Evolutionary conservation across 2,329 filamentous ascomycete genomes (phyloP).

Genomic region (Aspergillus ochraceoroseus): DNA sequence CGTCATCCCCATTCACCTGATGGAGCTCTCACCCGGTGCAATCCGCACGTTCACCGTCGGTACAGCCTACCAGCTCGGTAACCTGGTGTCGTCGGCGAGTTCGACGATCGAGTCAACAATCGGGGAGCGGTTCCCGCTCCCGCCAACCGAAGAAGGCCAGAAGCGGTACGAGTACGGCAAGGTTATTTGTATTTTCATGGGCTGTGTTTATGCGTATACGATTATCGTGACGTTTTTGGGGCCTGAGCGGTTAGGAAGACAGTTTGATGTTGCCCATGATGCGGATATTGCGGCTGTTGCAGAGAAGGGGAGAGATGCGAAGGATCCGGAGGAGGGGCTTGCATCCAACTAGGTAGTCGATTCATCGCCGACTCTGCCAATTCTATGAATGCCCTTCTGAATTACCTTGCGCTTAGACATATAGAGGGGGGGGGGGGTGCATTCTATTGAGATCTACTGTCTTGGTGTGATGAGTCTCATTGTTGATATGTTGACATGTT

Average conservation of each 20-base stretch:
- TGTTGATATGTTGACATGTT: too few relatives aligned
- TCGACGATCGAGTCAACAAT: conserved; percentile 73
- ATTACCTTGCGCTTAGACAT: too few relatives aligned
- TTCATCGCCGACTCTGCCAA: too few relatives aligned
- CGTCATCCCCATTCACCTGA: conserved; percentile 65
- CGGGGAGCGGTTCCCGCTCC: conserved; percentile 68
- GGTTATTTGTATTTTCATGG: conserved; percentile 91
- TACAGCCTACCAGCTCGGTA: conserved; percentile 60
- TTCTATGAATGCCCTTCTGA: too few relatives aligned
- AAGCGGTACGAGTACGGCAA: conserved; percentile 68
- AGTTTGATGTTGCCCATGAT: conserved; percentile 48
- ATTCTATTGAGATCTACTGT: too few relatives aligned
- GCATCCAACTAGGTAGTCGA: too few relatives aligned
- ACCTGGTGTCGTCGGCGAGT: conserved; percentile 57
- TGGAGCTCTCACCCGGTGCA: conserved; percentile 58
- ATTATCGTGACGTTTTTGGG: conserved; percentile 50
- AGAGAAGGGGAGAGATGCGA: conserved; percentile 27
- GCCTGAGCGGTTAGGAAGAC: conserved; percentile 46
- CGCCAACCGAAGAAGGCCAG: conserved; percentile 48
- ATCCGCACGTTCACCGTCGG: conserved; percentile 62
- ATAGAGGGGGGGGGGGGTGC: too few relatives aligned
- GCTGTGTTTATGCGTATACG: conserved; percentile 64
- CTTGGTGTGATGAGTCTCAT: too few relatives aligned
- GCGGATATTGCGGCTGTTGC: conserved; percentile 44
- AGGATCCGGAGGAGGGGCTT: conserved; percentile 17